Percentiles rank a stretch among this genome's conserved stretches.
Evolutionary conservation across 192 early-diverging fungal genomes (phyloP).

Genomic region (Entomortierella parvispora): DNA sequence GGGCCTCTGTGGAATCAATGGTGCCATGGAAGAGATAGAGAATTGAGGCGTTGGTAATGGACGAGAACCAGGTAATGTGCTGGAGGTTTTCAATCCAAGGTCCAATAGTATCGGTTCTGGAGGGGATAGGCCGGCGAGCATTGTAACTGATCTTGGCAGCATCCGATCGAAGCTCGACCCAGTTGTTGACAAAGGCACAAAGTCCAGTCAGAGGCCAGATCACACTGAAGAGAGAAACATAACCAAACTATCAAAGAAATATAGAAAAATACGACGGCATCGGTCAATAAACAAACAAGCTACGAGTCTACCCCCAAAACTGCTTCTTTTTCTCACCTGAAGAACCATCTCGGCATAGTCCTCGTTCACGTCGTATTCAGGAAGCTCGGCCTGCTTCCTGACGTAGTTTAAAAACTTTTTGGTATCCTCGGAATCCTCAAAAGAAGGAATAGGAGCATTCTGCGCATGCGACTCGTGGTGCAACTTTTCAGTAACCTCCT

Average conservation of each 20-base stretch:
- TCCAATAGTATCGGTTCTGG: slow-evolving; percentile 77
- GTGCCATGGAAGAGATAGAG: slow-evolving; percentile 61
- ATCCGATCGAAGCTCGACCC: slow-evolving; percentile 89
- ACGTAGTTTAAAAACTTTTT: slow-evolving; percentile 63
- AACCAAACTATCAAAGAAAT: slow-evolving; percentile 72
- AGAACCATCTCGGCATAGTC: slow-evolving; percentile 95
- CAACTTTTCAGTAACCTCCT: slow-evolving; percentile 49
- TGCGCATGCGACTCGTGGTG: slow-evolving; percentile 9
- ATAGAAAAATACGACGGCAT: not conserved
- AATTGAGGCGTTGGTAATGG: slow-evolving; percentile 68
- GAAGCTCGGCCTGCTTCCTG: slow-evolving; percentile 67
- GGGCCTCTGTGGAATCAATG: not conserved
- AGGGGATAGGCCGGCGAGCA: slow-evolving; percentile 76
- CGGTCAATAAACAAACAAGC: too few relatives aligned
- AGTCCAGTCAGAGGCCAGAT: slow-evolving; percentile 89
- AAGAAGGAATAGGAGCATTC: not conserved
- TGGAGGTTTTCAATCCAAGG: slow-evolving; percentile 78
- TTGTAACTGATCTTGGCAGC: slow-evolving; percentile 90
- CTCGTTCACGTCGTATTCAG: slow-evolving; percentile 84
- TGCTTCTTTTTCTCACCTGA: slow-evolving; percentile 64
- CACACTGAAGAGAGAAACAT: slow-evolving; percentile 85
- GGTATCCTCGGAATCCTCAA: slow-evolving; percentile 41
- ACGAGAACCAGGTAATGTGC: slow-evolving; percentile 63
- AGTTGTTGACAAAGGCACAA: slow-evolving; percentile 89
- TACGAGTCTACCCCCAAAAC: not conserved